Evolutionary conservation across 169 alveolate genomes (phyloP).

Genomic region (Eimeria zaria): DNA sequence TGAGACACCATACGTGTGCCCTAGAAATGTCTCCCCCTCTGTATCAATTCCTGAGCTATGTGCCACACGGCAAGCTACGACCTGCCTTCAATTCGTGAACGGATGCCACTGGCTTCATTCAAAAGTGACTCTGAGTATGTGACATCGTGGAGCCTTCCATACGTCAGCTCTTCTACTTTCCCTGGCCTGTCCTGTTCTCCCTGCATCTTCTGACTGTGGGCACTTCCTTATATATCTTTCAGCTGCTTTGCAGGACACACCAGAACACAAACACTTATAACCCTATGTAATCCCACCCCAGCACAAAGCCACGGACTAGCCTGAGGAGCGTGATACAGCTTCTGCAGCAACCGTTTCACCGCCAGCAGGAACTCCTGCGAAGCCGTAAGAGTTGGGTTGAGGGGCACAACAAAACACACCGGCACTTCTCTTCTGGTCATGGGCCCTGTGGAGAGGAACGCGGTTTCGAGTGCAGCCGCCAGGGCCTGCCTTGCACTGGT

Average conservation of each 20-base stretch:
- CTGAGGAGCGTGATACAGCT: background rate
- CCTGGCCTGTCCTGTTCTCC: background rate
- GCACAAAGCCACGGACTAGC: background rate
- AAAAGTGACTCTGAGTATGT: background rate
- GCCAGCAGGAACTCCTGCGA: no score
- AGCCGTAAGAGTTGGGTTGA: background rate
- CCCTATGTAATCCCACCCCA: background rate
- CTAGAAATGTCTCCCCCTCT: no score
- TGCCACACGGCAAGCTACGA: background rate
- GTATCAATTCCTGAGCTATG: background rate
- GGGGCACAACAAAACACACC: background rate
- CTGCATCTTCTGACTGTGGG: background rate
- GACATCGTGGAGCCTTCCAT: background rate
- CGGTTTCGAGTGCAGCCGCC: background rate
- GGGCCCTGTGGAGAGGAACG: background rate
- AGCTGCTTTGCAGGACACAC: background rate
- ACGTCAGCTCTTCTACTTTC: background rate
- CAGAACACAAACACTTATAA: background rate
- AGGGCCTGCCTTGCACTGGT: background rate
- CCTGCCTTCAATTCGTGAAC: constrained; percentile 74
- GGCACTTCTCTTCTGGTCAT: background rate
- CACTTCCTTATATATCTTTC: background rate
- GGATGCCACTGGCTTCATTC: constrained; percentile 53
- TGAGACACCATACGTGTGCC: background rate
- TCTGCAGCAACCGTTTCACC: background rate